Conservation (phyloP, 805 yeast genomes). For the Kluyveromyces lactis region DNA sequence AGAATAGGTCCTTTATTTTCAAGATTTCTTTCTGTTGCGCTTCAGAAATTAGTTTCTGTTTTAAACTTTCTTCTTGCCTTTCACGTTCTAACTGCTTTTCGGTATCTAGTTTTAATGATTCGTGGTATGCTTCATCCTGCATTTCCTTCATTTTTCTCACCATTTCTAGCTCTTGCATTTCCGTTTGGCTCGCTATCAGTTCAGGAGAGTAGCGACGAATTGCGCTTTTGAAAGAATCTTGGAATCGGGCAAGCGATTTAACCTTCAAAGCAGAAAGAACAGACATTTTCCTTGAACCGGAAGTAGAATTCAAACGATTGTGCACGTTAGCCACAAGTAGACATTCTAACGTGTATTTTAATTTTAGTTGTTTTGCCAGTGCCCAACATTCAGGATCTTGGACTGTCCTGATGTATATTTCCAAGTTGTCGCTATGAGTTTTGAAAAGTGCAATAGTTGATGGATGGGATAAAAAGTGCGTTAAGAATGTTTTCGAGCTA, state of each 20-base stretch:
- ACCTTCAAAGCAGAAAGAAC: constrained; percentile 25
- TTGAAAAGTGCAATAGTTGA: constrained; percentile 33
- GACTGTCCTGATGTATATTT: constrained; percentile 59
- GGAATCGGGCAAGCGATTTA: constrained; percentile 27
- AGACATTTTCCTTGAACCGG: constrained; percentile 29
- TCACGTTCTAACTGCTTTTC: constrained; percentile 41
- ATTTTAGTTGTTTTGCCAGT: constrained; percentile 48
- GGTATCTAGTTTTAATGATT: constrained; percentile 50
- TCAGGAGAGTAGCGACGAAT: constrained; percentile 56
- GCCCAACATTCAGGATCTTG: constrained; percentile 58
- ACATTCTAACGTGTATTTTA: constrained; percentile 48
- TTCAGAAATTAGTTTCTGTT: background rate
- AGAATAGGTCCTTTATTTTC: constrained; percentile 12
- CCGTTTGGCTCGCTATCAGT: constrained; percentile 48
- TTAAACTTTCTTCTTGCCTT: constrained; percentile 12
- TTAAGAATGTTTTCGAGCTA: constrained; percentile 35
- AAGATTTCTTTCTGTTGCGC: constrained; percentile 8
- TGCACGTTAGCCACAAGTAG: constrained; percentile 46
- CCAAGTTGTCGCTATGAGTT: constrained; percentile 33
- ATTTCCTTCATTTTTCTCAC: constrained; percentile 51
- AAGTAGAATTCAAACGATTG: constrained; percentile 33
- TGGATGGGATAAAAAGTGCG: constrained; percentile 38
- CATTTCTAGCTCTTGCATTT: constrained; percentile 48
- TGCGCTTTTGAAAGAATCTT: constrained; percentile 32
- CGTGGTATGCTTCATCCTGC: constrained; percentile 62